Conservation (phyloP, 2,329 filamentous ascomycete genomes). For the Trichoderma sp. region DNA sequence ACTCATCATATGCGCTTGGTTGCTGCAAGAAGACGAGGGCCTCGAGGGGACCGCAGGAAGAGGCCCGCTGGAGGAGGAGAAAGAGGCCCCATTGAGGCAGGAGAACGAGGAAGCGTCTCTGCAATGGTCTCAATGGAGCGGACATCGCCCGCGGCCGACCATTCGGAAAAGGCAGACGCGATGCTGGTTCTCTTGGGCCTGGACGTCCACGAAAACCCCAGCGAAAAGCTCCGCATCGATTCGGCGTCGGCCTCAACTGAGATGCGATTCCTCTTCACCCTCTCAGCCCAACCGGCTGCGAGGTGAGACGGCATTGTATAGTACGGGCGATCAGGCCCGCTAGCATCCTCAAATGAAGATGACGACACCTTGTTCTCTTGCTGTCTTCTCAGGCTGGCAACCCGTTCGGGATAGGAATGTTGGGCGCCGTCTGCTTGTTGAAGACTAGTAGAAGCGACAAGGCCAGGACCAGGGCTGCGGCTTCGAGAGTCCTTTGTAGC, state of each 20-base stretch:
- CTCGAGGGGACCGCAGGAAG: conserved; percentile 33
- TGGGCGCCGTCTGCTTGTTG: neutral
- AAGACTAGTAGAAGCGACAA: neutral
- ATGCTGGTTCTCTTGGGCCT: conserved; percentile 31
- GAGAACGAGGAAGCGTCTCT: conserved; percentile 28
- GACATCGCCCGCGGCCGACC: conserved; percentile 25
- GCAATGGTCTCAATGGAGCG: neutral
- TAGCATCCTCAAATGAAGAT: neutral
- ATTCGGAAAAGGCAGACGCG: conserved; percentile 29
- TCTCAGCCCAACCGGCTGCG: neutral
- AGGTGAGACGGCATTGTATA: neutral
- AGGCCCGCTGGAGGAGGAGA: conserved; percentile 32
- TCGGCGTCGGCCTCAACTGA: neutral
- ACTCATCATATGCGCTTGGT: conserved; percentile 24
- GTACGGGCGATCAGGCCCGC: neutral
- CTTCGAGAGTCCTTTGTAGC: conserved; percentile 15
- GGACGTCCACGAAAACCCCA: conserved; percentile 23
- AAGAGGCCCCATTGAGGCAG: conserved; percentile 29
- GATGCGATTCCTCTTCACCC: neutral
- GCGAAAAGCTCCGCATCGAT: conserved; percentile 6
- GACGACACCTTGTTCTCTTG: neutral
- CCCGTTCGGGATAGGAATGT: conserved; percentile 27
- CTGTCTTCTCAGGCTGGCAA: conserved; percentile 31
- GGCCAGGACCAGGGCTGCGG: neutral
- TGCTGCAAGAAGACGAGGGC: conserved; percentile 20